Evolutionary conservation across 768 basidiomycete species (phyloP).

Genomic region (Ramaria rubella): DNA sequence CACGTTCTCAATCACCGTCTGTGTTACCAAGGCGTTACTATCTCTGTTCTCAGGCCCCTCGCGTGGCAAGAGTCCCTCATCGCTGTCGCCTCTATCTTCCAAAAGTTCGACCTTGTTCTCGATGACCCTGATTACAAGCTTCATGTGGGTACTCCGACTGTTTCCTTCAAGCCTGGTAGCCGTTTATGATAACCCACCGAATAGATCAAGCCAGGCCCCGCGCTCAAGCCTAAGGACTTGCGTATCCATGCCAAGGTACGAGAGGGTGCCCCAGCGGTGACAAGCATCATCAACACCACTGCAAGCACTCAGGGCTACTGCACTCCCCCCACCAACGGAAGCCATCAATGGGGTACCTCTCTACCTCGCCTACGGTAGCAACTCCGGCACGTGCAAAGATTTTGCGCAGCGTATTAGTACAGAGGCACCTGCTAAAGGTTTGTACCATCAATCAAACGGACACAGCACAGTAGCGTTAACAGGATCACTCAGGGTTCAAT

Average conservation of each 20-base stretch:
- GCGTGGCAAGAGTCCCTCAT: slow-evolving; percentile 43
- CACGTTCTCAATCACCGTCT: slow-evolving; percentile 10
- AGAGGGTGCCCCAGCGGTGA: slow-evolving; percentile 6
- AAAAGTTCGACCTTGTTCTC: slow-evolving; percentile 40
- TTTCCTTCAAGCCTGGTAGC: background rate
- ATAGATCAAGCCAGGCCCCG: slow-evolving; percentile 24
- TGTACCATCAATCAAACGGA: background rate
- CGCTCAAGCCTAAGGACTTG: slow-evolving; percentile 41
- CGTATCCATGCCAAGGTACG: slow-evolving; percentile 35
- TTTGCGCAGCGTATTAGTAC: slow-evolving; percentile 41
- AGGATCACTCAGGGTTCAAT: slow-evolving; percentile 29
- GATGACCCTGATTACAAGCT: slow-evolving; percentile 39
- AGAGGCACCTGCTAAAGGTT: slow-evolving; percentile 33
- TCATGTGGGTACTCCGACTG: slow-evolving; percentile 10
- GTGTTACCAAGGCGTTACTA: slow-evolving; percentile 19
- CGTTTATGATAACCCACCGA: background rate
- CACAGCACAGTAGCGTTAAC: too few relatives aligned
- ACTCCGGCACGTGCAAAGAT: slow-evolving; percentile 42
- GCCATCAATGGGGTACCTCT: slow-evolving; percentile 22
- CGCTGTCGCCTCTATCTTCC: slow-evolving; percentile 35
- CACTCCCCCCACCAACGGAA: too few relatives aligned
- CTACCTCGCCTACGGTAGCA: slow-evolving; percentile 39
- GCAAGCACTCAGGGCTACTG: too few relatives aligned
- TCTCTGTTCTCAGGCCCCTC: slow-evolving; percentile 36
- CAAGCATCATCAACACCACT: slow-evolving; percentile 10